Conservation (phyloP, 2,329 filamentous ascomycete species). For the Harringtonia lauricola region DNA sequence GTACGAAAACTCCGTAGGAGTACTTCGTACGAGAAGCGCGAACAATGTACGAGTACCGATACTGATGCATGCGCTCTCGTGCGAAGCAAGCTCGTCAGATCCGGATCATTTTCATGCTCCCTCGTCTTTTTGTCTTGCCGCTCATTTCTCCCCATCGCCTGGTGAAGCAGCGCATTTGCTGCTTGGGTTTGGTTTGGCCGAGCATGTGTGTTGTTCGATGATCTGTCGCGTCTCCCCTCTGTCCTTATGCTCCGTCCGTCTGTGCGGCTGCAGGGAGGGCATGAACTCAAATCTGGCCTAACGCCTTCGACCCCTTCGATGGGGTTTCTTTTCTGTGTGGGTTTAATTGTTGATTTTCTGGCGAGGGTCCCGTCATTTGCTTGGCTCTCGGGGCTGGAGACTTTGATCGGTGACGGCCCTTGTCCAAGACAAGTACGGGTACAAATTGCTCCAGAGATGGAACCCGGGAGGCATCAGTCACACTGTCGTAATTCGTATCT, state of each 20-base stretch:
- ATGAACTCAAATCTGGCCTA: conserved; percentile 3
- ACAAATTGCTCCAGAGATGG: no score
- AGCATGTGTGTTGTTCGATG: neutral
- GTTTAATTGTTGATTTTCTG: neutral
- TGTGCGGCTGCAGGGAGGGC: conserved; percentile 8
- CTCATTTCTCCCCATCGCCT: no score
- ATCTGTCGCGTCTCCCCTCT: neutral
- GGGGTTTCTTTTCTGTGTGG: neutral
- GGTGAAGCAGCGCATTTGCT: neutral
- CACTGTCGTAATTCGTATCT: no score
- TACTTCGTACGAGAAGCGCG: no score
- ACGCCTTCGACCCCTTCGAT: conserved; percentile 1
- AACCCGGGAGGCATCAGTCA: no score
- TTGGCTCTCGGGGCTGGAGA: no score
- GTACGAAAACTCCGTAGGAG: neutral
- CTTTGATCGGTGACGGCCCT: no score
- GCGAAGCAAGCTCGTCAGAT: neutral
- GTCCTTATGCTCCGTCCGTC: conserved; percentile 2
- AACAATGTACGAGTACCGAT: no score
- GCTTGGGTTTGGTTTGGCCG: neutral
- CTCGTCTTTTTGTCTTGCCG: neutral
- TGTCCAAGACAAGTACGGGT: no score
- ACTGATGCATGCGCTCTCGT: no score
- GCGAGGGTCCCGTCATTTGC: no score
- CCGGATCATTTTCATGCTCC: neutral